Conservation (phyloP, 1,284 basidiomycete species). For the Rhodofomes roseus region DNA sequence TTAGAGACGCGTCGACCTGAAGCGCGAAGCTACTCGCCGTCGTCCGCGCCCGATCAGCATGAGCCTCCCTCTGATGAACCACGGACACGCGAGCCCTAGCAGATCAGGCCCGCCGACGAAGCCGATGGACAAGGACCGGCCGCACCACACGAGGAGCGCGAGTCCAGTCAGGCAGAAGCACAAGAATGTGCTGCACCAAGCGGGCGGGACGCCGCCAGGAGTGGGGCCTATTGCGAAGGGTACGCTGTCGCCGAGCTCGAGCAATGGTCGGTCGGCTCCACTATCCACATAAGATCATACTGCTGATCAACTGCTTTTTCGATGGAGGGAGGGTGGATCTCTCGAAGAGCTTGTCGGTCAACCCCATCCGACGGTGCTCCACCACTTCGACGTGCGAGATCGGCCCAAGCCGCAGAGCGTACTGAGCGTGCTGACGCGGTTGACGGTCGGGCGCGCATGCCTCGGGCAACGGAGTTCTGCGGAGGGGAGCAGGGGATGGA, state of each 20-base stretch:
- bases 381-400: too few species aligned
- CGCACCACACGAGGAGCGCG: slow-evolving; percentile 25
- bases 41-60: slow-evolving; percentile 72
- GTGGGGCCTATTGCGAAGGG: slow-evolving; percentile 24
- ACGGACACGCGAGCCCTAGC: slow-evolving; percentile 37
- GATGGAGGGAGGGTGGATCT: too few species aligned
- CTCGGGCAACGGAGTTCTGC: too few species aligned
- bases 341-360: too few species aligned
- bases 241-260: slow-evolving; percentile 33
- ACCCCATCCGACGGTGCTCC: too few species aligned
- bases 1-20: slow-evolving; percentile 54
- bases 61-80: slow-evolving; percentile 52
- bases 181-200: slow-evolving; percentile 48
- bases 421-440: too few species aligned
- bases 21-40: slow-evolving; percentile 39
- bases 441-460: too few species aligned
- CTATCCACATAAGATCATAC: not conserved
- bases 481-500: too few species aligned
- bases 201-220: slow-evolving; percentile 32
- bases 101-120: slow-evolving; percentile 51
- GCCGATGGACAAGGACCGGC: slow-evolving; percentile 42
- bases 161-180: slow-evolving; percentile 44
- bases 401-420: too few species aligned
- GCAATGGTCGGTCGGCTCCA: slow-evolving; percentile 15
- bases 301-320: too few species aligned